Evolutionary conservation across 1,139 yeast species (phyloP), one percentile per base, ranked within the genome.

Genomic region (Hyphopichia pseudoburtonii): DNA sequence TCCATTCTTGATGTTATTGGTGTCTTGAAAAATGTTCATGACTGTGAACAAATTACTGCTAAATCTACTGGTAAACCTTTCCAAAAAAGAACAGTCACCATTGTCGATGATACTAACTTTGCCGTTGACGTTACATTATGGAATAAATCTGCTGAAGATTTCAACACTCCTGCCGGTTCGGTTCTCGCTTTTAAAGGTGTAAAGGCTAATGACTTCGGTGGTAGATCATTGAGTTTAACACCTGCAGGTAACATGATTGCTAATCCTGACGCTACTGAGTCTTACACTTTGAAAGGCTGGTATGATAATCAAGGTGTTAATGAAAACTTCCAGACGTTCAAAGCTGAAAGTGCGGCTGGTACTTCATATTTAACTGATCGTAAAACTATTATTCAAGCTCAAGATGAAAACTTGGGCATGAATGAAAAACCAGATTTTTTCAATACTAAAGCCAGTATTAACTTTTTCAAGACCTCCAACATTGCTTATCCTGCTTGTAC

Each of bases 121-220:
- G 82, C 89, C 6, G 78, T 90, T 33, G 75, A 79, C 19, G 78
- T 89, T 38, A 96, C 97, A 1, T 69, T 94, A 45, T 94, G 98
- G 98, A 92, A 90, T 51, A 82, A 83, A 47, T 73, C 80, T 34
- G 98, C 99, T 2, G 60, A 80, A 18, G 87, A 86, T 38, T 94
- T 92, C 57, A 70, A 66, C 41, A 62, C 77, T 19, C 81, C 83
- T n/a, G 82, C 73, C 40, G 97, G 95, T 19, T 76, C 94, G 0
- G 92, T 92, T n/a, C 68, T 92, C 35, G 97, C 97, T 1, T 73
- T 90, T 50, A 92, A 92, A 65, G 96, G 95, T 34, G 92, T 87
- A 37, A 84, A 88, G 57, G 86, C 92, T 29, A 81, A 84, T 40
- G 97, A 92, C 56, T 94, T 87, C 60, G 83, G 84, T 41, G 97